Evolutionary conservation across 1,284 basidiomycete genomes (phyloP).

Genomic region (Rhodotorula sp.): DNA sequence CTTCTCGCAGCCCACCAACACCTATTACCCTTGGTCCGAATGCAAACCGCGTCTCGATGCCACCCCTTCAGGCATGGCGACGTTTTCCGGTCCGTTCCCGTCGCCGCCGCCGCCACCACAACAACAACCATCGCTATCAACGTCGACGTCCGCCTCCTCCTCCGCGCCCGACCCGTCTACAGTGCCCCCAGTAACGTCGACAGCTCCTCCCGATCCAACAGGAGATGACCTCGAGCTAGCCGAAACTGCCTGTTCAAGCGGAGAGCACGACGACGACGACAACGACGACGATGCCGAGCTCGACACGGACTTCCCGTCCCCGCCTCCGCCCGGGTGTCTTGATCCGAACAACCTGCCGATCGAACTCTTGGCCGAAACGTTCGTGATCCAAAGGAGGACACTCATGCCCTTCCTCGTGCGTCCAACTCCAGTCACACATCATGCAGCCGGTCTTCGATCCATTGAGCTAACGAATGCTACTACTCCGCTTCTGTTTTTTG

Average conservation of each 20-base stretch:
- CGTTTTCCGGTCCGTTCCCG: constrained; percentile 53
- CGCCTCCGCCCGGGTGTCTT: constrained; percentile 48
- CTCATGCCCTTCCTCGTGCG: constrained; percentile 39
- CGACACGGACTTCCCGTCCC: constrained; percentile 37
- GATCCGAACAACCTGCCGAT: constrained; percentile 42
- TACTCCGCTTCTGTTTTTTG: background rate
- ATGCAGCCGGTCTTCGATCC: background rate
- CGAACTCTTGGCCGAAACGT: constrained; percentile 29
- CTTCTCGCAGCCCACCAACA: constrained; percentile 64
- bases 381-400: constrained; percentile 37
- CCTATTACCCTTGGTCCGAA: constrained; percentile 66
- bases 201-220: background rate
- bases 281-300: constrained; percentile 36
- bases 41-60: constrained; percentile 64
- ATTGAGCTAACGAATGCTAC: background rate
- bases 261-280: constrained; percentile 12
- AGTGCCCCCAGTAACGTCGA: background rate
- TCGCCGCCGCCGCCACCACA: background rate
- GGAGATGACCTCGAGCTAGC: background rate
- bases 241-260: background rate
- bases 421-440: background rate
- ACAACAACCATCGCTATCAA: background rate
- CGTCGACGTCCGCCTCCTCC: background rate
- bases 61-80: constrained; percentile 59
- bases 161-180: background rate